Percentiles rank a stretch among this genome's conserved stretches.
Evolutionary conservation across 306 rosid genomes (phyloP).

Genomic region (Vigna trinervia): DNA sequence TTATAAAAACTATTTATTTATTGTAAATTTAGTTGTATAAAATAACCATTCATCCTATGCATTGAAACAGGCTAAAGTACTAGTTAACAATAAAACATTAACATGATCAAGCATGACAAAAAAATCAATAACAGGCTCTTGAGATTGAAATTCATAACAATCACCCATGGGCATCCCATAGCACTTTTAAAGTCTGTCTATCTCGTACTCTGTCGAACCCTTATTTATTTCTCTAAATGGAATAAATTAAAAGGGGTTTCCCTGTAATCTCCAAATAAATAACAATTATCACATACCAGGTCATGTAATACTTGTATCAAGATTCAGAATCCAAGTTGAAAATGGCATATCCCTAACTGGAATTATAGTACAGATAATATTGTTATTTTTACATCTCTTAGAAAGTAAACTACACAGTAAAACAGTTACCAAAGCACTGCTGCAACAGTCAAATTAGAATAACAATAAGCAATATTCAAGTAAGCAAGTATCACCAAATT

Average conservation of each 20-base stretch:
- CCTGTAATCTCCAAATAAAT: background rate
- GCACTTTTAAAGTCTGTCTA: slow-evolving; percentile 1
- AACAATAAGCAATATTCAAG: slow-evolving; percentile 32
- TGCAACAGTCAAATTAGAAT: slow-evolving; percentile 31
- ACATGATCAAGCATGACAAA: background rate
- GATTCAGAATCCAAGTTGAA: background rate
- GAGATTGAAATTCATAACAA: slow-evolving; percentile 12
- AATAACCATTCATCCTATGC: too few species aligned
- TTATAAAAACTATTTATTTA: too few species aligned
- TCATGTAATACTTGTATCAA: slow-evolving; percentile 1
- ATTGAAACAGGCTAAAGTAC: too few species aligned
- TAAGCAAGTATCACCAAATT: slow-evolving; percentile 22
- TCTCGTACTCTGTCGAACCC: slow-evolving; percentile 9
- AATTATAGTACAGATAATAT: slow-evolving; percentile 23
- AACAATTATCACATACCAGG: background rate
- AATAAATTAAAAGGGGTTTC: background rate
- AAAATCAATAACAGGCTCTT: slow-evolving; percentile 6
- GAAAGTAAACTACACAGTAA: slow-evolving; percentile 5
- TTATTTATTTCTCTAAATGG: background rate
- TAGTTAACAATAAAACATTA: slow-evolving; percentile 7
- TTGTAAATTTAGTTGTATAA: too few species aligned
- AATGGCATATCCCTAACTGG: background rate
- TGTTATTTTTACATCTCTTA: slow-evolving; percentile 6
- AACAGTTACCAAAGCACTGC: slow-evolving; percentile 11
- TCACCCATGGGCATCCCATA: background rate